Percentiles rank a stretch among this genome's conserved stretches.
phyloP scores from a whole-genome alignment of 1,284 basidiomycete species.

The Cerioporus squamosus region DNA sequence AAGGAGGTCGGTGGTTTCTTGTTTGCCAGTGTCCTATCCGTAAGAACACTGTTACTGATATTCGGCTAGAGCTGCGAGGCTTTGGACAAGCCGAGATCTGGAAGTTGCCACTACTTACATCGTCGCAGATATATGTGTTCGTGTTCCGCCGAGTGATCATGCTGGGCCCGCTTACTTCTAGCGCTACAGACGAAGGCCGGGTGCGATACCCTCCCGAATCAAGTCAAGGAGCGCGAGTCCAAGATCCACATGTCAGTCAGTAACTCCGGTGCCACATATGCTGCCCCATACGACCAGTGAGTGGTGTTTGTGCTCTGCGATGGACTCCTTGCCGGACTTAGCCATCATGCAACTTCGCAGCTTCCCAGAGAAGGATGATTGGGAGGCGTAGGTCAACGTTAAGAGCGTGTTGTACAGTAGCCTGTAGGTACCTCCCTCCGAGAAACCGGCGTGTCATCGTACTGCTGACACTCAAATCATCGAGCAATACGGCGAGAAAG shows the following conservation, averaged over 20 bases:
- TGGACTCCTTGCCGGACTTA: neutral
- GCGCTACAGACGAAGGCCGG: conserved; percentile 70
- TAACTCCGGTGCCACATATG: conserved; percentile 84
- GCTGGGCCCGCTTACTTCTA: neutral
- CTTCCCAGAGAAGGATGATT: conserved; percentile 81
- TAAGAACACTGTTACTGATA: no score
- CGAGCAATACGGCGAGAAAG: conserved; percentile 56
- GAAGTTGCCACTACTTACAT: conserved; percentile 73
- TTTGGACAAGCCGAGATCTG: conserved; percentile 61
- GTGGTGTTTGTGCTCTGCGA: neutral
- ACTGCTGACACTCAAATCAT: conserved; percentile 45
- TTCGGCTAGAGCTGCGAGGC: conserved; percentile 54
- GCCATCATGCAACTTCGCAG: conserved; percentile 16
- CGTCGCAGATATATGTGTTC: conserved; percentile 72
- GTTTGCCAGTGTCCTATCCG: no score
- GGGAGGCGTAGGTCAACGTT: conserved; percentile 83
- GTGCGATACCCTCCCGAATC: conserved; percentile 73
- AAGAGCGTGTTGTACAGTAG: conserved; percentile 85
- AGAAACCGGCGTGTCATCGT: neutral
- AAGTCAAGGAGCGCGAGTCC: conserved; percentile 69
- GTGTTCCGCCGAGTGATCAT: conserved; percentile 29
- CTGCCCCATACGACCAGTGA: conserved; percentile 66
- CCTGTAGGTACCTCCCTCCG: conserved; percentile 31
- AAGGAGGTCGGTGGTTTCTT: conserved; percentile 58
- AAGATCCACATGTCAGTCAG: conserved; percentile 83